Evolutionary conservation across 768 basidiomycete species (phyloP).

Genomic region (Boletus vinaceobasis): DNA sequence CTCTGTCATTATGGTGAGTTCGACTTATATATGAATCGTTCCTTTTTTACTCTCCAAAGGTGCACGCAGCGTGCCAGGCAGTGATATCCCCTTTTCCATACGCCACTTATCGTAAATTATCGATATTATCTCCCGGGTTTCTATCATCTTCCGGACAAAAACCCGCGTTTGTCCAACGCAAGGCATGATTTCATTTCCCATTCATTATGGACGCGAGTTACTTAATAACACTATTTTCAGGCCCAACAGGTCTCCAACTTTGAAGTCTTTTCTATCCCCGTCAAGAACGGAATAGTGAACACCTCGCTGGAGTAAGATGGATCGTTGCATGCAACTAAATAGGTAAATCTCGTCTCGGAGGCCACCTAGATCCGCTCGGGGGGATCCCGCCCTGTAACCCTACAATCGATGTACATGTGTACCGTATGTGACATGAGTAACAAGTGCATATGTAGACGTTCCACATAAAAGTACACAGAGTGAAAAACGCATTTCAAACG

Average conservation of each 20-base stretch:
- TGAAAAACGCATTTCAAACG: not conserved
- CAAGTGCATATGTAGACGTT: not conserved
- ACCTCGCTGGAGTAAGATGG: not conserved
- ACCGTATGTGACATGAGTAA: not conserved
- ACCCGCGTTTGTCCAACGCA: not conserved
- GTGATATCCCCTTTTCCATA: not conserved
- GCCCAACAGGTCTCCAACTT: not conserved
- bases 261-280: not conserved
- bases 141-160: not conserved
- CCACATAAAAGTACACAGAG: not conserved
- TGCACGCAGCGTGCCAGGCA: not conserved
- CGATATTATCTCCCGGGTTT: no score
- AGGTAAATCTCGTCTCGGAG: not conserved
- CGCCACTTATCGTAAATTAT: not conserved
- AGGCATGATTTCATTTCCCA: not conserved
- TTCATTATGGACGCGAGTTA: not conserved
- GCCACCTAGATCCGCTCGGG: not conserved
- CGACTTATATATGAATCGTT: not conserved
- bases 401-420: not conserved
- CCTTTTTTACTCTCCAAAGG: not conserved
- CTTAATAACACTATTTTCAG: not conserved
- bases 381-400: not conserved
- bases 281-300: not conserved
- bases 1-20: not conserved
- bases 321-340: not conserved